Evolutionary conservation across 441 rosid species (phyloP).

Genomic region (Arabidopsis hybrid): DNA sequence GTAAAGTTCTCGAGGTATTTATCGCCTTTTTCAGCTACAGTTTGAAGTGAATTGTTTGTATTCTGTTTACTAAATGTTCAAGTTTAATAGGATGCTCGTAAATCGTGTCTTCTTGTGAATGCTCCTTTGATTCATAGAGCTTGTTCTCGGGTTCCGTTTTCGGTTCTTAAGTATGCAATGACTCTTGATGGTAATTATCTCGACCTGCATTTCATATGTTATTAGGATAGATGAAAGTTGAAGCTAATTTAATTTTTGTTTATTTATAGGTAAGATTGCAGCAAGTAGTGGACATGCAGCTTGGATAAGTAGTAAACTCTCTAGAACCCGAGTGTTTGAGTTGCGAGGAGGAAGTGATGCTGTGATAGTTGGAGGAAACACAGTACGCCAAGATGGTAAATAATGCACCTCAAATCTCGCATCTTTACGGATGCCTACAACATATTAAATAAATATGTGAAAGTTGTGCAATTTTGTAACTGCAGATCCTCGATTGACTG

Average conservation of each 20-base stretch:
- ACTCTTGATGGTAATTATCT: constrained; percentile 83
- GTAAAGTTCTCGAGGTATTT: constrained; percentile 77
- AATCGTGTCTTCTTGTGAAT: constrained; percentile 81
- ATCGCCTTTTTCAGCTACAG: neutral
- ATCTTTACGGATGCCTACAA: neutral
- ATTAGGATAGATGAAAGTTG: neutral
- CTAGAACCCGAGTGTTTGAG: constrained; percentile 81
- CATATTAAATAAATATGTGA: neutral
- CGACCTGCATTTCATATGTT: neutral
- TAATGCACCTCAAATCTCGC: constrained; percentile 23
- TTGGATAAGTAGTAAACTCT: constrained; percentile 90
- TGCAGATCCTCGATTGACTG: constrained; percentile 85
- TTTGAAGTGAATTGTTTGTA: neutral
- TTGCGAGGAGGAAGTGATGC: constrained; percentile 92
- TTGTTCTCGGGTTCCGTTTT: constrained; percentile 81
- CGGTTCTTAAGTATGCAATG: constrained; percentile 95
- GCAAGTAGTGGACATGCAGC: constrained; percentile 91
- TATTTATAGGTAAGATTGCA: constrained; percentile 80
- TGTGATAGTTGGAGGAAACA: constrained; percentile 88
- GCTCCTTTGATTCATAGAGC: constrained; percentile 90
- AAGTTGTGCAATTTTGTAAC: constrained; percentile 16
- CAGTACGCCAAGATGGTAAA: constrained; percentile 85
- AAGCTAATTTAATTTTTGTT: neutral
- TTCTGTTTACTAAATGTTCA: neutral
- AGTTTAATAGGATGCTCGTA: constrained; percentile 71